Base-by-base conservation (phyloP, 345 rosid genomes). In the Turnera subulata region DNA sequence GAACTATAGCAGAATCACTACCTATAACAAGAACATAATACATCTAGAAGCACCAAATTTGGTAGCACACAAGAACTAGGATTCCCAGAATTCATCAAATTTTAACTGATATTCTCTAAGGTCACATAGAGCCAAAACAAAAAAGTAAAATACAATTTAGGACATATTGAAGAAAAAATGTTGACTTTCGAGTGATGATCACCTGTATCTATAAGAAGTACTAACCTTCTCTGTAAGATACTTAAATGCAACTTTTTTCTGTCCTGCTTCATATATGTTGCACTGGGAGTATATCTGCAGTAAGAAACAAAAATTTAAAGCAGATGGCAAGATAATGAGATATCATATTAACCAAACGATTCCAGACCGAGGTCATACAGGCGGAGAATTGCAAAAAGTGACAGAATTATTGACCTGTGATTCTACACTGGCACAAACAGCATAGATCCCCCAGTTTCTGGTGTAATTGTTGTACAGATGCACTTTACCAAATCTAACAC, bases 211-310 rank as follows among this genome's bases (percentile, higher is more conserved):
- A 12, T 55, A 45, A 67, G 11, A 33, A 45, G 22, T 33, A 58
- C 61, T 61, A 54, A 77, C 97, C 91, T 88, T 90, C 68, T 90
- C 96, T 6, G 65, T 78, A n/a, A 81, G 79, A 67, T 90, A 90
- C 73, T 90, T 94, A 50, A 90, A 90, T 12, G 95, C 93, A 37
- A 78, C 73, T 82, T 90, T 90, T 78, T 90, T 94, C 71, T 82
- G 79, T 24, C 86, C 89, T 50, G 95, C 97, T 82, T 94, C 97
- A 65, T 94, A 90, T 70, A 90, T 84, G 76, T 94, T 94, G 79
- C 89, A 81, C 24, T 90, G 93, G 59, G 97, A 94, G 71, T 81
- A 82, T 70, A 94, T 85, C 97, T 94, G 73, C 42, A 21, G 45
- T 58, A 37, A 60, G 60, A 58, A 29, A 29, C 4, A 29, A 8